Evolutionary conservation across 2,329 filamentous ascomycete genomes (phyloP), one percentile per base, ranked within the genome.

Genomic region (Apiospora rasikravindrae): DNA sequence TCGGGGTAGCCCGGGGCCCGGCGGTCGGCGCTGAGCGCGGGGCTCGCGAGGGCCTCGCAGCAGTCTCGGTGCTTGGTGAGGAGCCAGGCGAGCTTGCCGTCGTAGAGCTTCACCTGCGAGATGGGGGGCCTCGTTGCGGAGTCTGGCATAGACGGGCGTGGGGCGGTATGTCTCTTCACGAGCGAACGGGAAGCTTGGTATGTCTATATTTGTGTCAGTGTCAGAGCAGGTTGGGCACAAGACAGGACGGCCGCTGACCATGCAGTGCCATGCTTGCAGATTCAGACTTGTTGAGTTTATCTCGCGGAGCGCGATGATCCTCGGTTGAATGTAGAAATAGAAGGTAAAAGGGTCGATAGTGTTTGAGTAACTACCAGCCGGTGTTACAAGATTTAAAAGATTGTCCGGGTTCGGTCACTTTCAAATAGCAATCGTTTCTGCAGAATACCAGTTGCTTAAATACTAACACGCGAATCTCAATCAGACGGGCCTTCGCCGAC

Each of bases 1-100:
- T 71, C 67, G 22, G 72, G 70, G 45, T 74, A 74, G 29, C 72
- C 72, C 11, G 72, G 72, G 22, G 70, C 61, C 10, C 53, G 70
- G 51, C 67, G 71, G 53, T 74, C 67, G 2, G 68, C 72, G 45
- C 69, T 70, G 7, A 73, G 40, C 33, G 69, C 69, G 0, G n/a
- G 47, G 24, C 68, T 69, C 16, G 69, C 47, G 13, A 74, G 66
- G n/a, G 66, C 64, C 19, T 29, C 37, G 26, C 44, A 66, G 29
- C 69, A 67, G 61, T 73, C 72, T 24, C 57, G 40, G 44, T 74
- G 72, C 29, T 51, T 45, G 3, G 72, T 71, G 47, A 74, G 47
- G 14, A 74, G 69, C 70, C 70, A 73, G 11, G 70, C 73, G 14
- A 44, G 13, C 19, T 69, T 37, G 33, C 73, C 70, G 24, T 47